phyloP scores from a whole-genome alignment of 495 filamentous ascomycete genomes.

The Penicillium simplicissimum region DNA sequence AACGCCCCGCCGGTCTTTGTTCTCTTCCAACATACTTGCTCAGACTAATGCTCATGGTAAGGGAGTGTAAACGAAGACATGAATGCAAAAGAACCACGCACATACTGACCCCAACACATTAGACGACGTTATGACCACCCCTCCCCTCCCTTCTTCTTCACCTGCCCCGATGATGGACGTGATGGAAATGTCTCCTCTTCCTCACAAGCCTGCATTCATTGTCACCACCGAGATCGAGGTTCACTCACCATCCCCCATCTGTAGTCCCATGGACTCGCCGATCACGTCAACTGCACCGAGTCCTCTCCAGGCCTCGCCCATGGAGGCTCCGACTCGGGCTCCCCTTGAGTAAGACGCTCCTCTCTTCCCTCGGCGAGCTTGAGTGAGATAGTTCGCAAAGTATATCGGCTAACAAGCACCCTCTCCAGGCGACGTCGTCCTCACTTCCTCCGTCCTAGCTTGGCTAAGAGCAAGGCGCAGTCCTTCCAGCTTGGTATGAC shows the following conservation, averaged over 20 bases:
- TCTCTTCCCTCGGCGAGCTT: too few relatives aligned
- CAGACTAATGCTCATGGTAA: conserved; percentile 71
- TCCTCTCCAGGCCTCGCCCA: conserved; percentile 52
- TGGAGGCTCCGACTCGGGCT: conserved; percentile 47
- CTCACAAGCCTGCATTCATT: conserved; percentile 77
- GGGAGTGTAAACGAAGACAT: conserved; percentile 19
- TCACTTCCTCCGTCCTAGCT: conserved; percentile 42
- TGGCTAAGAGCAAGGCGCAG: conserved; percentile 45
- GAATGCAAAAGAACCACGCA: too few relatives aligned
- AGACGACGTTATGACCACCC: conserved; percentile 74
- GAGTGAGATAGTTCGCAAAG: not conserved
- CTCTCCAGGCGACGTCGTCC: conserved; percentile 41
- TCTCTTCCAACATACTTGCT: conserved; percentile 75
- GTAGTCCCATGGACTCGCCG: conserved; percentile 52
- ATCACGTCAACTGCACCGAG: conserved; percentile 37
- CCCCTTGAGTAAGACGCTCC: conserved; percentile 38
- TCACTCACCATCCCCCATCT: conserved; percentile 64
- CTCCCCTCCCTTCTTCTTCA: conserved; percentile 80
- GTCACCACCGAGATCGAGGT: conserved; percentile 58
- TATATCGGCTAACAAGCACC: not conserved
- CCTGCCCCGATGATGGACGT: conserved; percentile 70
- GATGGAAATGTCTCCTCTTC: conserved; percentile 95
- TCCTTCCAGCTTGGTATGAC: conserved; percentile 43
- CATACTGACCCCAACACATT: not conserved
- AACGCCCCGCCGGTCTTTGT: conserved; percentile 90